Evolutionary conservation across 1,284 basidiomycete species (phyloP).

Genomic region (Sanguinoderma infundibulare): DNA sequence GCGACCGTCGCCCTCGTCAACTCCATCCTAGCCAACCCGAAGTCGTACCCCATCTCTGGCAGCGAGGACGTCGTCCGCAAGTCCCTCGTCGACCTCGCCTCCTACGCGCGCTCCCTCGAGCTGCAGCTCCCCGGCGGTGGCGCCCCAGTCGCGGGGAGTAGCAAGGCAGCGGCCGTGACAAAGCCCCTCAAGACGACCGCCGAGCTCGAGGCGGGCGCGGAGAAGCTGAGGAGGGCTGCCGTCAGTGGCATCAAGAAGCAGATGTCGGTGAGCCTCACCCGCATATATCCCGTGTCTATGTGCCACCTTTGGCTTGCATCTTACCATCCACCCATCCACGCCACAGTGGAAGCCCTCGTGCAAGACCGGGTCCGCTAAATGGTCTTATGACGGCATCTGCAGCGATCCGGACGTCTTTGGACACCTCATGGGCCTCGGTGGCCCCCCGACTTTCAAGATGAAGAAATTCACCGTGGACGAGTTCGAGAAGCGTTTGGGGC

Average conservation of each 20-base stretch:
- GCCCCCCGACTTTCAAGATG: slow-evolving; percentile 53
- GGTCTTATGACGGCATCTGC: slow-evolving; percentile 59
- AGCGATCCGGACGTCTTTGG: slow-evolving; percentile 57
- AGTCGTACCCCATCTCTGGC: slow-evolving; percentile 41
- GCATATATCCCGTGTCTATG: background rate
- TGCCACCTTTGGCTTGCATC: background rate
- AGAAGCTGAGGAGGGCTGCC: slow-evolving; percentile 50
- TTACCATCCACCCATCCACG: background rate
- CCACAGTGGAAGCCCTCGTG: slow-evolving; percentile 56
- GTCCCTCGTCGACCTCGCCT: slow-evolving; percentile 43
- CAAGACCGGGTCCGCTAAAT: slow-evolving; percentile 53
- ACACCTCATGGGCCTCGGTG: slow-evolving; percentile 45
- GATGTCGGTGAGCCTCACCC: slow-evolving; percentile 45
- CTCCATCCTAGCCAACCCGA: slow-evolving; percentile 41
- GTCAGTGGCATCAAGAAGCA: slow-evolving; percentile 59
- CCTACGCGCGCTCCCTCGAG: slow-evolving; percentile 51
- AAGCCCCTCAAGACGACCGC: slow-evolving; percentile 44
- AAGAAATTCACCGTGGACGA: slow-evolving; percentile 53
- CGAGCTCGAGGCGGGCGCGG: slow-evolving; percentile 48
- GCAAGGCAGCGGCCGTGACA: slow-evolving; percentile 18
- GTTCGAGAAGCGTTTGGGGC: slow-evolving; percentile 46
- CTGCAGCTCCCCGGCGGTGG: slow-evolving; percentile 20
- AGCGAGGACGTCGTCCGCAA: slow-evolving; percentile 38
- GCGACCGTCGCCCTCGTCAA: slow-evolving; percentile 42
- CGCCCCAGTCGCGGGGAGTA: slow-evolving; percentile 14